Evolutionary conservation across 345 rosid genomes (phyloP).

Genomic region (Moricandia moricandioides): DNA sequence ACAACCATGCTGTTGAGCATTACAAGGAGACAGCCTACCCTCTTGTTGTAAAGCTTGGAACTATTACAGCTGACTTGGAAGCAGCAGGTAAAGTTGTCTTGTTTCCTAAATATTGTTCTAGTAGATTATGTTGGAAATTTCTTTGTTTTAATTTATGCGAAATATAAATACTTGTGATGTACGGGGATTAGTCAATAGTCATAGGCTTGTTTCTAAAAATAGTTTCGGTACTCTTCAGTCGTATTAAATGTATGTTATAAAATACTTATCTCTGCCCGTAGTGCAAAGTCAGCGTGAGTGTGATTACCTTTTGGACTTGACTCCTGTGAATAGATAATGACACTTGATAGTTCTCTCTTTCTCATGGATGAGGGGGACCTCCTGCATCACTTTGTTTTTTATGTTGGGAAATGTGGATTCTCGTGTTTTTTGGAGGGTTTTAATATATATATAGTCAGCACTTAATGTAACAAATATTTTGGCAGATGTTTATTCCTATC

Average conservation of each 20-base stretch:
- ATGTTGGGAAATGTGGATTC: not conserved
- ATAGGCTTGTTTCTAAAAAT: not conserved
- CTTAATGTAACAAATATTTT: conserved; percentile 49
- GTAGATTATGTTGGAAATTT: not conserved
- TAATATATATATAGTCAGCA: conserved; percentile 25
- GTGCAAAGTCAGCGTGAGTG: conserved; percentile 1
- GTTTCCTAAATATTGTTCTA: conserved; percentile 4
- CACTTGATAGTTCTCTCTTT: conserved; percentile 13
- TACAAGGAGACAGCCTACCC: conserved; percentile 89
- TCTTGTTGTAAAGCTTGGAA: conserved; percentile 97
- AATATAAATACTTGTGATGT: not conserved
- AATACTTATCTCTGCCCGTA: not conserved
- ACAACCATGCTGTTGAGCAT: conserved; percentile 88
- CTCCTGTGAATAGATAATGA: not conserved
- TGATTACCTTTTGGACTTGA: conserved; percentile 17
- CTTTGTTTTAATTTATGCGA: not conserved
- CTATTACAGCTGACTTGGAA: conserved; percentile 88
- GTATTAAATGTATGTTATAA: not conserved
- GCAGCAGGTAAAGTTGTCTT: conserved; percentile 77
- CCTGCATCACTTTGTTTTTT: conserved; percentile 12
- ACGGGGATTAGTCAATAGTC: not conserved
- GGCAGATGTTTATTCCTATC: conserved; percentile 98
- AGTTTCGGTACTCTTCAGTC: not conserved
- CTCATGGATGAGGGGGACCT: conserved; percentile 2
- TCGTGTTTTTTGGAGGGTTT: conserved; percentile 14